Percentiles rank a stretch among this genome's conserved stretches.
phyloP scores from a whole-genome alignment of 2,329 filamentous ascomycete genomes.

The Fusarium praegraminearum region DNA sequence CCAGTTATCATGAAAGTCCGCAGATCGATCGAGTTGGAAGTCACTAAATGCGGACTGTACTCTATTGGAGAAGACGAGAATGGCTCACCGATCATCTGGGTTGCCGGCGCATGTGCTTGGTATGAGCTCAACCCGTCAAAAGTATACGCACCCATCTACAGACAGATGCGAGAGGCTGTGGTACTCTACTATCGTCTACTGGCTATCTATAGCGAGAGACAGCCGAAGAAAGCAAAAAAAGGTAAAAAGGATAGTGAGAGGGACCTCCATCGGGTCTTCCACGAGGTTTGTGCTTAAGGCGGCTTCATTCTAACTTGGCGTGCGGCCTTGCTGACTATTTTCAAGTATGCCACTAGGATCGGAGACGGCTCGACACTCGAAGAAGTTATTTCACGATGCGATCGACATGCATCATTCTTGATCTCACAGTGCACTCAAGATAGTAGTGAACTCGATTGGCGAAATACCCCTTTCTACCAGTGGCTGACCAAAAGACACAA shows the following conservation, averaged over 20 bases:
- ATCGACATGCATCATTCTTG: constrained; percentile 64
- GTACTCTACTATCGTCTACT: constrained; percentile 72
- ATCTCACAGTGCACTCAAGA: constrained; percentile 63
- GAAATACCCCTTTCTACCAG: constrained; percentile 60
- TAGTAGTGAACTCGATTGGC: constrained; percentile 55
- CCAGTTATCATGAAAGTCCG: constrained; percentile 52
- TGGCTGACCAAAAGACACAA: constrained; percentile 59
- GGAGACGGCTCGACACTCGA: constrained; percentile 65
- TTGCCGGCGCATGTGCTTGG: constrained; percentile 70
- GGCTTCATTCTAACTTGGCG: background rate
- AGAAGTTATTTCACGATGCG: constrained; percentile 61
- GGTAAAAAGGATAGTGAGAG: constrained; percentile 48
- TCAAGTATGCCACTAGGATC: constrained; percentile 62
- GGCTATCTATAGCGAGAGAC: constrained; percentile 62
- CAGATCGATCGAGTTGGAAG: constrained; percentile 60
- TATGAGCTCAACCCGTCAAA: constrained; percentile 73
- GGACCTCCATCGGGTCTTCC: constrained; percentile 50
- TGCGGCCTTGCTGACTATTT: constrained; percentile 3
- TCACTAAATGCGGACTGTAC: constrained; percentile 62
- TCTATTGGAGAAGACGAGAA: constrained; percentile 66
- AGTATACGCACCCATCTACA: constrained; percentile 67
- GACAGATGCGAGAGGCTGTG: constrained; percentile 72
- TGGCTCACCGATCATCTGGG: constrained; percentile 72
- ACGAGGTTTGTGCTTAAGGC: constrained; percentile 43
- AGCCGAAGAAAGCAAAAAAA: constrained; percentile 49